Percentiles rank a stretch among this genome's conserved stretches.
Evolutionary conservation across 75 land plant genomes (phyloP).

Genomic region (Picea sitchensis): DNA sequence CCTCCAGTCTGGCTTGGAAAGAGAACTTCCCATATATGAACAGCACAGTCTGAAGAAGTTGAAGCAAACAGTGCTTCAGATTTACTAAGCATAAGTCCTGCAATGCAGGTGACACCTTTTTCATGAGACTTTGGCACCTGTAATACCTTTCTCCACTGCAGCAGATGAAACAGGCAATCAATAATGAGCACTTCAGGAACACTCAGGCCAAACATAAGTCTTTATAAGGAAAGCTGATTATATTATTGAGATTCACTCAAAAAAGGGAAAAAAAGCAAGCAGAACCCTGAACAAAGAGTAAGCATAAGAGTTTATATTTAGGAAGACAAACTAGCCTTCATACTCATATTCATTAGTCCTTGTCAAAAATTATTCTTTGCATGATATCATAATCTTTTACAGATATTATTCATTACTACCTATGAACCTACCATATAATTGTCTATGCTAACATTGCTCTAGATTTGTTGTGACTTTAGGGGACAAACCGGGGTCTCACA

Average conservation of each 20-base stretch:
- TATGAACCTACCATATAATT: neutral
- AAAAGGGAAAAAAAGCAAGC: neutral
- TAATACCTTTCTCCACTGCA: slow-evolving; percentile 78
- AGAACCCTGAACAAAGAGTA: neutral
- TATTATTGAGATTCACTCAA: neutral
- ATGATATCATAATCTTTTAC: neutral
- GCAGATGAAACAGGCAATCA: neutral
- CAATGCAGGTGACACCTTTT: slow-evolving; percentile 88
- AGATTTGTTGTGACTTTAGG: too few relatives aligned
- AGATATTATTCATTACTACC: neutral
- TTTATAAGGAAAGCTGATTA: neutral
- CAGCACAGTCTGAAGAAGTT: slow-evolving; percentile 80
- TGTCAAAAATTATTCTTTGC: neutral
- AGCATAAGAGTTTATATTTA: neutral
- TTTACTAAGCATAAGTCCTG: slow-evolving; percentile 54
- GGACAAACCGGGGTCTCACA: too few relatives aligned
- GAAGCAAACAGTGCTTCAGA: slow-evolving; percentile 65
- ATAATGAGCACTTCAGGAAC: neutral
- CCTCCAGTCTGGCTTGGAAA: slow-evolving; percentile 49
- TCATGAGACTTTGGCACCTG: slow-evolving; percentile 68
- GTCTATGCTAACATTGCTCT: neutral
- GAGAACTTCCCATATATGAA: slow-evolving; percentile 60
- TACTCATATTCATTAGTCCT: neutral
- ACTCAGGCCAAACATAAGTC: neutral
- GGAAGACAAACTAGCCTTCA: slow-evolving; percentile 1